Evolutionary conservation across 345 rosid species (phyloP).

Genomic region (Murraya koenigii): DNA sequence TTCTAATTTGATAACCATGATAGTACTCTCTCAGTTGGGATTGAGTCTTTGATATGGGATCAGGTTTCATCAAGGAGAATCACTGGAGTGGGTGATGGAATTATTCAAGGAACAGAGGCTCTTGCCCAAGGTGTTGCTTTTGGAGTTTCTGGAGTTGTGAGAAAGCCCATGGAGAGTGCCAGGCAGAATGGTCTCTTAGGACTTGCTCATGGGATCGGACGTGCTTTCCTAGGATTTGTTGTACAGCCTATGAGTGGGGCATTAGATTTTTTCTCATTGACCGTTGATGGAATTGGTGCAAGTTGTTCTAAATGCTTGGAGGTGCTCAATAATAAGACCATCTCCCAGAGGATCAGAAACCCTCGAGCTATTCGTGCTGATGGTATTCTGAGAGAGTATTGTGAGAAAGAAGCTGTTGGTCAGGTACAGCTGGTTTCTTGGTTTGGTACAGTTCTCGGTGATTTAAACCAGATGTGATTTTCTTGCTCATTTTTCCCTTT

Average conservation of each 20-base stretch:
- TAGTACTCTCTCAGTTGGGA: slow-evolving; percentile 14
- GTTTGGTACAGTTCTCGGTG: neutral
- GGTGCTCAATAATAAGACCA: slow-evolving; percentile 59
- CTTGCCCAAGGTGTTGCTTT: slow-evolving; percentile 98
- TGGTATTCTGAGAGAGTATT: slow-evolving; percentile 74
- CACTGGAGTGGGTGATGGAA: slow-evolving; percentile 94
- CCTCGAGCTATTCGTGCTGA: slow-evolving; percentile 86
- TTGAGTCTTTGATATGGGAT: slow-evolving; percentile 20
- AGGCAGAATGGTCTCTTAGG: slow-evolving; percentile 83
- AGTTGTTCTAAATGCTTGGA: slow-evolving; percentile 92
- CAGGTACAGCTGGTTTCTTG: slow-evolving; percentile 49
- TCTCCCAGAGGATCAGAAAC: slow-evolving; percentile 73
- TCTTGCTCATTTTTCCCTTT: slow-evolving; percentile 13
- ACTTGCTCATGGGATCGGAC: slow-evolving; percentile 95
- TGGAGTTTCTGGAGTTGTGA: slow-evolving; percentile 97
- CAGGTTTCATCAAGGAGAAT: slow-evolving; percentile 93
- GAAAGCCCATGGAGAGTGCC: slow-evolving; percentile 92
- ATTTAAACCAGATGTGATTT: neutral
- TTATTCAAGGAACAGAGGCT: slow-evolving; percentile 97
- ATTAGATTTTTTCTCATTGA: slow-evolving; percentile 89
- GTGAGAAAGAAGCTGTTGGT: slow-evolving; percentile 88
- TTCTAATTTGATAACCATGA: neutral
- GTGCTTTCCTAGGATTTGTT: slow-evolving; percentile 74
- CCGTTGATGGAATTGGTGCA: slow-evolving; percentile 94
- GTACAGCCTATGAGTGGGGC: slow-evolving; percentile 98